A percentile compares a stretch with the other conserved stretches of the same genome.
Evolutionary conservation across 306 rosid species (phyloP).

Genomic region (Ziziphus jujuba): DNA sequence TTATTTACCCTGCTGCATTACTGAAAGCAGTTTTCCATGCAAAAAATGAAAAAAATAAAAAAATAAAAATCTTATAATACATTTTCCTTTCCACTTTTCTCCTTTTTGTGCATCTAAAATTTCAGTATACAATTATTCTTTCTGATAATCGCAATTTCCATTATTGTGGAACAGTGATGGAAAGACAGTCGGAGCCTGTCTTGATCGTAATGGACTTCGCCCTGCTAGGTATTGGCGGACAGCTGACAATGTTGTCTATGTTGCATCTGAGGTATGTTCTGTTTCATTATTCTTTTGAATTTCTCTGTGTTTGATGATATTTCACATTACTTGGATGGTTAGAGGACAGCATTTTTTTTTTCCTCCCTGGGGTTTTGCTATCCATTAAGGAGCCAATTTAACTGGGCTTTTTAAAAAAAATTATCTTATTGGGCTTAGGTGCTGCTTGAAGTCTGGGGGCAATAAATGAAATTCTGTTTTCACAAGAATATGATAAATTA

Average conservation of each 20-base stretch:
- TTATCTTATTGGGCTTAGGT: too few species aligned
- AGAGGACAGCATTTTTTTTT: slow-evolving; percentile 9
- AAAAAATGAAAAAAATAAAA: too few species aligned
- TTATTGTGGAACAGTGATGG: slow-evolving; percentile 73
- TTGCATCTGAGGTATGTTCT: slow-evolving; percentile 92
- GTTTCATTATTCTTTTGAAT: slow-evolving; percentile 21
- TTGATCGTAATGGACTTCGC: slow-evolving; percentile 97
- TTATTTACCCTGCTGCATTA: background rate
- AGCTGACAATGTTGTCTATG: slow-evolving; percentile 92
- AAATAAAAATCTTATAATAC: too few species aligned
- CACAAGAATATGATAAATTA: background rate
- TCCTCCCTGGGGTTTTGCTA: background rate
- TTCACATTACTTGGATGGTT: slow-evolving; percentile 17
- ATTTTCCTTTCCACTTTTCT: background rate
- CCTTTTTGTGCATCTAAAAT: background rate
- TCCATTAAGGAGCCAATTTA: background rate
- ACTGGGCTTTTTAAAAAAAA: too few species aligned
- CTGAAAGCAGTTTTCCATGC: too few species aligned
- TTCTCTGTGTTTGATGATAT: slow-evolving; percentile 26
- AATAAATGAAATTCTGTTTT: background rate
- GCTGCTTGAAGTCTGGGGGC: background rate
- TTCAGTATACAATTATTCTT: background rate
- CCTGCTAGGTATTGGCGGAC: slow-evolving; percentile 99
- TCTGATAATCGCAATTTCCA: slow-evolving; percentile 35
- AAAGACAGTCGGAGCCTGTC: slow-evolving; percentile 97